Evolutionary conservation across 495 filamentous ascomycete species (phyloP), one percentile per base, ranked within the genome.

Genomic region (Neurospora sp.): DNA sequence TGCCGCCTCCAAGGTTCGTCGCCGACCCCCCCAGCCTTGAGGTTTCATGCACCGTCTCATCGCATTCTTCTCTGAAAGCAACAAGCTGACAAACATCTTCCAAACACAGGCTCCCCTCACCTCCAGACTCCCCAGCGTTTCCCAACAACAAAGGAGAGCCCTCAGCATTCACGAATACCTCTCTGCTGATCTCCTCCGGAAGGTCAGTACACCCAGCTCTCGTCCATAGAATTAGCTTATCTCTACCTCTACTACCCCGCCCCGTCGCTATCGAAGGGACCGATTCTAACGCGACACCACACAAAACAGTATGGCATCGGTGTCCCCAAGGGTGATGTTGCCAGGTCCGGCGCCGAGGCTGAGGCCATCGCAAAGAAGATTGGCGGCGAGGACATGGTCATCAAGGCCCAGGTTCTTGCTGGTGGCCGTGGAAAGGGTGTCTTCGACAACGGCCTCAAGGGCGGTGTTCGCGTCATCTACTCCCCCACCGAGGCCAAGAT

Each of bases 391-490:
- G 96, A 99, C 81, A 93, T 98, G 91, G 96, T 99, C 74, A 98
- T 99, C 88, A 99, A 99, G 89, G 96, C 96, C 72, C 96, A 99
- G 87, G 96, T 99, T 69, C 90, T 99, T 59, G 96, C 96, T 79
- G 96, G 96, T 83, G 96, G 96, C 72, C 91, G 96, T 85, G 96
- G 96, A 79, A 99, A 99, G 87, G 96, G 96, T 76, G 90, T 88
- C 73, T 99, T 99, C 81, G 94, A 97, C 84, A 99, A 98, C 84
- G 96, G 96, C 75, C 89, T 98, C 79, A 99, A 99, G 88, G 96
- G 96, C 81, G 96, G 96, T 85, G 96, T 99, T 76, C 90, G 96
- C 75, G 93, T 99, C 79, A 96, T 99, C 82, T 98, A 97, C 89
- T 98, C 95, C 88, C 84, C 83, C 69, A 87, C 86, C 79, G 84